phyloP scores from a whole-genome alignment of 208 protist genomes.

The Acanthamoeba polyphaga region DNA sequence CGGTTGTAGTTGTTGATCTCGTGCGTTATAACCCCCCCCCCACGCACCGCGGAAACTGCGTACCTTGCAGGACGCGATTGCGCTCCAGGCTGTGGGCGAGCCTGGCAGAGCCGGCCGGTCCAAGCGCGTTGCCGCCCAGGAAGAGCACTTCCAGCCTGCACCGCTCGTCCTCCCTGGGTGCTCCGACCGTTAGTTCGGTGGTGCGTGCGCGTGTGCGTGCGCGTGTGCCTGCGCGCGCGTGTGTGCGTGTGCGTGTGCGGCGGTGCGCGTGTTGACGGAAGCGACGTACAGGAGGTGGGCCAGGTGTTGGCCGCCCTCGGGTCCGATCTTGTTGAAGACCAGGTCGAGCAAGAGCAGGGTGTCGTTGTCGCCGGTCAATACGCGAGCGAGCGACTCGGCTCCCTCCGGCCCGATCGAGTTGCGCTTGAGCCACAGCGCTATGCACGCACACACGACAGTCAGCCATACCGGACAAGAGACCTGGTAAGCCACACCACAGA shows the following conservation, averaged over 20 bases:
- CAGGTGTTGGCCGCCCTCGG: not conserved
- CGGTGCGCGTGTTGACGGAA: too few species aligned
- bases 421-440: slow-evolving; percentile 47
- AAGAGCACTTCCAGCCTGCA: slow-evolving; percentile 5
- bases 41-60: not conserved
- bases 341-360: not conserved
- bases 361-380: not conserved
- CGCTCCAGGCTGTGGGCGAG: not conserved
- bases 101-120: not conserved
- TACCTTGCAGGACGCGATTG: not conserved
- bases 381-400: not conserved
- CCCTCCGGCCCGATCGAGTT: slow-evolving; percentile 22
- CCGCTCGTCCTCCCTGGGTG: not conserved
- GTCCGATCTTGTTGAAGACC: slow-evolving; percentile 13
- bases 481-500: too few species aligned
- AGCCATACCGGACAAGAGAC: not conserved
- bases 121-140: slow-evolving; percentile 3
- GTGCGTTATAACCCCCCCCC: too few species aligned
- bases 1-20: too few species aligned
- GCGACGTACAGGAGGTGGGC: not conserved
- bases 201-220: too few species aligned
- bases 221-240: too few species aligned
- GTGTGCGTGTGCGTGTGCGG: too few species aligned
- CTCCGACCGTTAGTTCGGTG: not conserved
- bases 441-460: too few species aligned